Conservation (phyloP, 495 filamentous ascomycete genomes). For the Hypoxylon rickii region DNA sequence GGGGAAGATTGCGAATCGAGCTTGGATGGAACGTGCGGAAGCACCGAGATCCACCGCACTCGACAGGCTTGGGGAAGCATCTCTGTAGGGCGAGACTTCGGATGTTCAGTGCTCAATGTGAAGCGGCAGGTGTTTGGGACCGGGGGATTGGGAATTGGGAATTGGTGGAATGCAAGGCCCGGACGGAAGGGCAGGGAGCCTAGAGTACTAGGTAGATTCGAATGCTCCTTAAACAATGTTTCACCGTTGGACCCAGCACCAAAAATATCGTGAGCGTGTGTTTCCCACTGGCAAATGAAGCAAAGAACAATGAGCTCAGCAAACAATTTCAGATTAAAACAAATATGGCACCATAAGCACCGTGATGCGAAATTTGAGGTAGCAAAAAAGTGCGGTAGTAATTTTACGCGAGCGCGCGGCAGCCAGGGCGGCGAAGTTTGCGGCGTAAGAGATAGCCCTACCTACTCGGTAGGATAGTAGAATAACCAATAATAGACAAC, state of each 20-base stretch:
- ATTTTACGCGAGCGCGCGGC: slow-evolving; percentile 17
- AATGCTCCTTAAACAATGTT: slow-evolving; percentile 21
- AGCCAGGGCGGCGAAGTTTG: slow-evolving; percentile 18
- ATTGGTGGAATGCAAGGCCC: slow-evolving; percentile 5
- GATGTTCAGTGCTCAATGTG: slow-evolving; percentile 23
- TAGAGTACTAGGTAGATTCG: background rate
- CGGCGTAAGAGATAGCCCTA: slow-evolving; percentile 25
- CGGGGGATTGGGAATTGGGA: no score
- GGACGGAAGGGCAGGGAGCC: slow-evolving; percentile 13
- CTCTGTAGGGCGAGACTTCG: no score
- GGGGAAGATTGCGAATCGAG: slow-evolving; percentile 32
- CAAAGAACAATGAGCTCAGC: background rate
- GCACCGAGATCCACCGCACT: slow-evolving; percentile 21
- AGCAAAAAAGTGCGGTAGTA: no score
- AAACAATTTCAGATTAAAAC: slow-evolving; percentile 12
- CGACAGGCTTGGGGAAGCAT: slow-evolving; percentile 6
- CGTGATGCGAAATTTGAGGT: no score
- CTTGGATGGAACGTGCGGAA: slow-evolving; percentile 17
- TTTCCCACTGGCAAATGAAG: background rate
- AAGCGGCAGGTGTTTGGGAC: slow-evolving; percentile 32
- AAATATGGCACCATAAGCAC: slow-evolving; percentile 19
- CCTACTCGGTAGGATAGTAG: background rate
- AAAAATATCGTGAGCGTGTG: background rate
- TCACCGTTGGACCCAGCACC: slow-evolving; percentile 6
- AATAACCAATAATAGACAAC: slow-evolving; percentile 9